Base-by-base conservation (phyloP, 306 rosid species). In the Gynostemma pentaphyllum region DNA sequence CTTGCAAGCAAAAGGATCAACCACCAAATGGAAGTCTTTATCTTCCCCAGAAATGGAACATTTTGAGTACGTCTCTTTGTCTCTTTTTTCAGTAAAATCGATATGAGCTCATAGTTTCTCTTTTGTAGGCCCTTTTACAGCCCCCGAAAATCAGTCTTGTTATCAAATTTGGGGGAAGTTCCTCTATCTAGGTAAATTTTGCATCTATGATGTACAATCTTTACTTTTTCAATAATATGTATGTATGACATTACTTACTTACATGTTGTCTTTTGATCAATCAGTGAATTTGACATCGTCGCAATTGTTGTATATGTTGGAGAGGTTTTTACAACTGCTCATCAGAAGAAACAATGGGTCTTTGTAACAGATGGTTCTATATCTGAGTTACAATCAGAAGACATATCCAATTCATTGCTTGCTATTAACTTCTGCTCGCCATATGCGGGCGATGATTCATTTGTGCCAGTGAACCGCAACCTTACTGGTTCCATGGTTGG, bases 361-460 rank as follows among this genome's bases (percentile, higher is more conserved):
- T 91, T 85, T 66, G 95, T 86, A 72, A 76, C 92, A 61, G 96
- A 85, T 79, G 85, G 85, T 76, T 85, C 95, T 70, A 68, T 50
- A 67, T 55, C 68, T 50, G 86, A 74, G 64, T 71, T 71, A 71
- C 70, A 60, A 36, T 66, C 82, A 2, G 83, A 79, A 55, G 71
- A 80, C 47, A 45, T 70, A 48, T 63, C 62, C 19, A 68, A 75
- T 72, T 77, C 78, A 45, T 66, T 88, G 77, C 95, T 91, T 64
- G 98, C 96, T 76, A 86, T 91, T 67, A 79, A 85, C 78, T 91
- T 88, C 81, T 79, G 80, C 75, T 75, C 92, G 34, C 82, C 81
- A 1, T 74, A 67, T 55, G 62, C 66, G 7, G 86, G 78, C 44
- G 68, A 72, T 74, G 82, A 69, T 63, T 79, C 86, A 64, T 76